These are phyloP conservation scores for Penicillium occitanis DNA, from an alignment of 2,329 filamentous ascomycete species.

Conservation along the genomic window DNA sequence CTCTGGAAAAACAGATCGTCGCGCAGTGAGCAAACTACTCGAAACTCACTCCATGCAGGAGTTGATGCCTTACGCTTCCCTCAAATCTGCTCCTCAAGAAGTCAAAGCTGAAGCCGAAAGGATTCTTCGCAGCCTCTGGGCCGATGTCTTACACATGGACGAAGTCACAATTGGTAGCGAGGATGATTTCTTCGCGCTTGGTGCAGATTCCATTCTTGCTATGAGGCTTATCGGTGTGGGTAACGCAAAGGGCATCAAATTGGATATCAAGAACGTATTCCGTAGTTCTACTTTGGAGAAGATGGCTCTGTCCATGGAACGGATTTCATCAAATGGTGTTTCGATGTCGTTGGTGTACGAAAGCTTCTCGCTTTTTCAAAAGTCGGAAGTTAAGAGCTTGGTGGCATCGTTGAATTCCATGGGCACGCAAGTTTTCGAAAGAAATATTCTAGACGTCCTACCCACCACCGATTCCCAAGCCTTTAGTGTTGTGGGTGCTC, in stretches of 20 bases:
- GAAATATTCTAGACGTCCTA: neutral
- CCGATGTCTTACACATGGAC: neutral
- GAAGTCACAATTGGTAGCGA: conserved; percentile 15
- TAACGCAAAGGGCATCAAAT: neutral
- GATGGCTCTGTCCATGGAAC: neutral
- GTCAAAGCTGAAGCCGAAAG: neutral
- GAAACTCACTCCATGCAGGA: neutral
- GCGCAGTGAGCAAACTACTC: neutral
- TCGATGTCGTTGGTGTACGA: neutral
- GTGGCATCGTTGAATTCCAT: neutral
- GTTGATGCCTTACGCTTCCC: neutral
- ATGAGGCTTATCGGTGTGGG: conserved; percentile 16
- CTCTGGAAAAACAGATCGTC: neutral
- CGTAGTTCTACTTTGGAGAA: neutral
- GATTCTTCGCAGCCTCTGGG: neutral
- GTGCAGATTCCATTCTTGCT: conserved; percentile 27
- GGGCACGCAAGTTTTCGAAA: neutral
- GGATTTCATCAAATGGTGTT: neutral
- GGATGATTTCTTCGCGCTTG: conserved; percentile 33
- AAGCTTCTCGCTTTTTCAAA: neutral
- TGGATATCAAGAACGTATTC: neutral
- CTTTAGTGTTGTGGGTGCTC: neutral
- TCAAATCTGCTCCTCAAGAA: neutral
- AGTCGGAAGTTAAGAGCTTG: neutral
- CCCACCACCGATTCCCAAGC: neutral